phyloP scores from a whole-genome alignment of 176 grass and related monocot species.

The Sorghum bicolor region DNA sequence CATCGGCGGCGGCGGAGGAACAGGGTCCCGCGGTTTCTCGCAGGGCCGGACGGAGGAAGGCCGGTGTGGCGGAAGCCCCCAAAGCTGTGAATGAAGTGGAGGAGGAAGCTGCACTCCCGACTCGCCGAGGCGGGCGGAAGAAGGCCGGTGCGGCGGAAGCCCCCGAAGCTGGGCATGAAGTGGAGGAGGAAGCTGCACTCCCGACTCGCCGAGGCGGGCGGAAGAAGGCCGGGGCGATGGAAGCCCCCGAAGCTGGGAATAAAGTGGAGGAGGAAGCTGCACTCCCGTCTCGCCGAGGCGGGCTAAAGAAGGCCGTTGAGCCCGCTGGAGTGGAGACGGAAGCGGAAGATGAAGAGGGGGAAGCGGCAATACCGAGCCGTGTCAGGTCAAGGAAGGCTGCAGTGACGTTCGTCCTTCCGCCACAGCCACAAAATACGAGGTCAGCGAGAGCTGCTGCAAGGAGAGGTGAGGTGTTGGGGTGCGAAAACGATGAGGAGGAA shows the following conservation, averaged over 20 bases:
- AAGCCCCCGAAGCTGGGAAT: neutral
- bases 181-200: slow-evolving; percentile 6
- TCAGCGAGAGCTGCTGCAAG: slow-evolving; percentile 18
- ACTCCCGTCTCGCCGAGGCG: neutral
- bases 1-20: neutral
- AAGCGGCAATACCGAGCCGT: neutral
- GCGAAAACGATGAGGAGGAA: neutral
- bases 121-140: slow-evolving; percentile 23
- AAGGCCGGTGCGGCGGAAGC: neutral
- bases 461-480: neutral
- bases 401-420: neutral
- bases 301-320: neutral
- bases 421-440: slow-evolving; percentile 18
- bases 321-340: neutral
- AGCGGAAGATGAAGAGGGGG: slow-evolving; percentile 18
- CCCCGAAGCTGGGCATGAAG: slow-evolving; percentile 1
- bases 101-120: neutral
- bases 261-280: slow-evolving; percentile 22
- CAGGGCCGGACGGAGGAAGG: slow-evolving; percentile 17
- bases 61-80: neutral
- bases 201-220: neutral
- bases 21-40: neutral
- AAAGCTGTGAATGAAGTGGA: slow-evolving; percentile 17
- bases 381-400: slow-evolving; percentile 20
- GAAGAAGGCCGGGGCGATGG: neutral